A percentile compares a stretch with the other conserved stretches of the same genome.
Evolutionary conservation across 768 basidiomycete genomes (phyloP).

Genomic region (Hygrocybe punicea): DNA sequence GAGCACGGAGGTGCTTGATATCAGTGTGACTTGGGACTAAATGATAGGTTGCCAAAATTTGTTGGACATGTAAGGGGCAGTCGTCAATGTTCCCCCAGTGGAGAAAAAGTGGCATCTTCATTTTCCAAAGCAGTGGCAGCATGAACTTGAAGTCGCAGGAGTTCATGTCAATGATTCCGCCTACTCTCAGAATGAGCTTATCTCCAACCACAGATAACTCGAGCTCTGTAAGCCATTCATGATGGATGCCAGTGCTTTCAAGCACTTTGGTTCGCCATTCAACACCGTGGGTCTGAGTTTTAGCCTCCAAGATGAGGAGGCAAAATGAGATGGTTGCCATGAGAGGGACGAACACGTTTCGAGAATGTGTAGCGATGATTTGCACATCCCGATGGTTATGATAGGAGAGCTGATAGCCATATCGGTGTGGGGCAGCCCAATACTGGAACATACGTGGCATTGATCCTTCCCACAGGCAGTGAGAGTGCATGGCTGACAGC

Average conservation of each 20-base stretch:
- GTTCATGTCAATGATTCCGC: constrained; percentile 10
- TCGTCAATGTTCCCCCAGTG: too few relatives aligned
- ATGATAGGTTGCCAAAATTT: too few relatives aligned
- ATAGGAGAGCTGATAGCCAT: not conserved
- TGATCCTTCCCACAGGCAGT: too few relatives aligned
- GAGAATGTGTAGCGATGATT: not conserved
- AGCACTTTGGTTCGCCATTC: constrained; percentile 10
- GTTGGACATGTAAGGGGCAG: too few relatives aligned
- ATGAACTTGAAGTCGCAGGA: constrained; percentile 2
- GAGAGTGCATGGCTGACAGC: not conserved
- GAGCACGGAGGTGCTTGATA: too few relatives aligned
- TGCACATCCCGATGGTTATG: not conserved
- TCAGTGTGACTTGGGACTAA: too few relatives aligned
- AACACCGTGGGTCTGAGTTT: not conserved
- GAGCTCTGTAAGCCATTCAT: constrained; percentile 9
- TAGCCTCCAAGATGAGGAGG: not conserved
- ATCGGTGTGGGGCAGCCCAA: too few relatives aligned
- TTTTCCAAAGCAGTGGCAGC: too few relatives aligned
- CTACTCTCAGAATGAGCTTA: not conserved
- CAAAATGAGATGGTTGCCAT: constrained; percentile 11
- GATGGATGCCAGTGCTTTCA: too few relatives aligned
- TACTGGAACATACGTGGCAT: too few relatives aligned
- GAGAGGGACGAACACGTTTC: constrained; percentile 14
- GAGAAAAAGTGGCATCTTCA: too few relatives aligned
- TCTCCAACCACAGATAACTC: constrained; percentile 10